Conservation (phyloP, 2,329 filamentous ascomycete genomes). For the Neofusicoccum sp. region DNA sequence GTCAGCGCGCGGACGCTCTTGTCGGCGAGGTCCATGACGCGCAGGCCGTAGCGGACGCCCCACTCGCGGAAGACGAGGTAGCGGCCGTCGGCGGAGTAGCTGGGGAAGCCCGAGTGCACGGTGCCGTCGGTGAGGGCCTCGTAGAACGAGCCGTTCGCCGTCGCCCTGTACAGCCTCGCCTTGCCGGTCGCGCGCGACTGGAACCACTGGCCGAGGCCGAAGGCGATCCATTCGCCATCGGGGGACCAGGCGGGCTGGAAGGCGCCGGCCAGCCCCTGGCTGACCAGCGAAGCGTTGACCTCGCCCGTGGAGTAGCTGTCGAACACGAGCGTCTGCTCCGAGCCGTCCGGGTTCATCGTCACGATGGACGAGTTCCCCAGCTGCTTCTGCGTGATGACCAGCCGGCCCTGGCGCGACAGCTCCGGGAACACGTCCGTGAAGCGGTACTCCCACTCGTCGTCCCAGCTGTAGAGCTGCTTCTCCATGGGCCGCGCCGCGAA, state of each 20-base stretch:
- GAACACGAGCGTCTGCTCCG: slow-evolving; percentile 29
- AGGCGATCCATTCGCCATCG: slow-evolving; percentile 39
- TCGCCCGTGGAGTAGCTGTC: slow-evolving; percentile 24
- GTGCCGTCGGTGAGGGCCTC: slow-evolving; percentile 36
- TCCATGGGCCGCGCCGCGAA: slow-evolving; percentile 36
- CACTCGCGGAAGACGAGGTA: slow-evolving; percentile 40
- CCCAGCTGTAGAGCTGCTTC: slow-evolving; percentile 41
- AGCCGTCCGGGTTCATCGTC: slow-evolving; percentile 31
- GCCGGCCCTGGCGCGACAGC: slow-evolving; percentile 26
- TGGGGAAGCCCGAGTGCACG: slow-evolving; percentile 42
- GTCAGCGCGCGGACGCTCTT: slow-evolving; percentile 34
- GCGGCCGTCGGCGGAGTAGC: slow-evolving; percentile 38
- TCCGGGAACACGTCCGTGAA: slow-evolving; percentile 46
- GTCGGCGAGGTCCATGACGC: slow-evolving; percentile 31
- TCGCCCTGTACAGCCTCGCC: slow-evolving; percentile 27
- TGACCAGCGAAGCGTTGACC: slow-evolving; percentile 22
- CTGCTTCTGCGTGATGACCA: slow-evolving; percentile 42
- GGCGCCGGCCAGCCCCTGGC: slow-evolving; percentile 35
- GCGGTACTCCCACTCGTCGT: slow-evolving; percentile 43
- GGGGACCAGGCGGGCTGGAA: slow-evolving; percentile 43
- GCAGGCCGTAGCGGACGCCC: slow-evolving; percentile 33
- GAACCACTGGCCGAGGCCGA: slow-evolving; percentile 45
- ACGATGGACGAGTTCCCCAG: slow-evolving; percentile 42
- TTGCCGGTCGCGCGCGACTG: slow-evolving; percentile 28
- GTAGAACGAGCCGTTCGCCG: slow-evolving; percentile 26